Evolutionary conservation across 352 stramenopile genomes (phyloP), one percentile per base, ranked within the genome.

Genomic region (Achlya hypogyna): DNA sequence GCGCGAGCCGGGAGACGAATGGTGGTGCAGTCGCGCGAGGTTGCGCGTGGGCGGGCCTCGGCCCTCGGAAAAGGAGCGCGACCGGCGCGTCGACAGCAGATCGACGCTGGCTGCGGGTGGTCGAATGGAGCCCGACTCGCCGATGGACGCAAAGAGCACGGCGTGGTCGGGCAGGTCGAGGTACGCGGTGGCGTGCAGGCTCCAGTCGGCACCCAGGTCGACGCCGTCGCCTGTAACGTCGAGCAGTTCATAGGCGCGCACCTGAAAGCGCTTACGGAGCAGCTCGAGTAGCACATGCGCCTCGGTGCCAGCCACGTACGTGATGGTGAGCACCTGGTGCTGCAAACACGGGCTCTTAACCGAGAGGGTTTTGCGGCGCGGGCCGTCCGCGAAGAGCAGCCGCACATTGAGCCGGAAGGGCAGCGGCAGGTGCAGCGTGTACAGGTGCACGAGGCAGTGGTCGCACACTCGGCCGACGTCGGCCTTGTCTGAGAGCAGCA

Each of bases 291-390:
- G 83, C 47, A 84, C 71, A 34, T 89, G 78, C 20, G 78, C 70
- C 60, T 93, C 84, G 0, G 79, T 91, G 45, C 84, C 84, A 75
- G 87, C 78, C 56, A 90, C 89, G 56, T 87, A 93, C 25, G 82
- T 88, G 32, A 93, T 87, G 47, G 78, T 88, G 62, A 93, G 81
- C 18, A 78, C 82, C 40, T 87, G 82, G 65, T 82, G 81, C 65
- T 90, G 90, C 3, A 82, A 88, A 29, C 81, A 89, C 56, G 89
- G 71, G 66, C 82, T 89, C 67, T 89, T 89, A 1, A 93, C 78
- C 34, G 87, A 87, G 35, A 93, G 59, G 22, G 88, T 78, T 71
- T 89, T 89, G 69, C 78, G 58, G 6, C 23, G 42, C 45, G 49
- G 23, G 2, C 27, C 49, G 42, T 67, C 60, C 14, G 29, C 22